Conservation (phyloP, 257 asterid genomes). For the Nicotiana tabacum region DNA sequence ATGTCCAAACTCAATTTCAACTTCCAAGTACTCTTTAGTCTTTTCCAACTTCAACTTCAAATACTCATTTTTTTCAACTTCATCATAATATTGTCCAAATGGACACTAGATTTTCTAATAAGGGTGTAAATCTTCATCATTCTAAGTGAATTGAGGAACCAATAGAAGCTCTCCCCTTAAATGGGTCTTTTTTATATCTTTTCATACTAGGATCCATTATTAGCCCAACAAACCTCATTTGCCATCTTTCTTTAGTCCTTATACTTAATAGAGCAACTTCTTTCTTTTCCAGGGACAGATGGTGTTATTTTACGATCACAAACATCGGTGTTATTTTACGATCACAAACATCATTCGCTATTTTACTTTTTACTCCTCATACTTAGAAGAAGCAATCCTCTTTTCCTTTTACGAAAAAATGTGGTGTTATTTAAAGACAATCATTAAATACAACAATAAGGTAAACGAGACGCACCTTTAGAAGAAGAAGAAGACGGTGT, state of each 20-base stretch:
- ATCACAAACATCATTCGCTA: not conserved
- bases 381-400: not conserved
- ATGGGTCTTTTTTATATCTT: not conserved
- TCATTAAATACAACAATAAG: not conserved
- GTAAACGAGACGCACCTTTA: conserved; percentile 51
- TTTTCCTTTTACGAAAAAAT: not conserved
- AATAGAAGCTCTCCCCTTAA: not conserved
- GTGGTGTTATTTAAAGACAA: not conserved
- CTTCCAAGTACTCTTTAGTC: not conserved
- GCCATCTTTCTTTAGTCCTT: not conserved
- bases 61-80: not conserved
- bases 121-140: not conserved
- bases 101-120: not conserved
- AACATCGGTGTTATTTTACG: not conserved
- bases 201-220: not conserved
- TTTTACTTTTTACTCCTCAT: not conserved
- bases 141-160: not conserved
- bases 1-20: not conserved
- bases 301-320: not conserved
- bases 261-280: not conserved
- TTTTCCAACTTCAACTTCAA: not conserved
- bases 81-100: not conserved
- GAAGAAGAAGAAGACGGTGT: conserved; percentile 97
- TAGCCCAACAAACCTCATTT: not conserved
- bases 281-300: not conserved